phyloP scores from a whole-genome alignment of 2,329 filamentous ascomycete species.

The Botrytis porri region DNA sequence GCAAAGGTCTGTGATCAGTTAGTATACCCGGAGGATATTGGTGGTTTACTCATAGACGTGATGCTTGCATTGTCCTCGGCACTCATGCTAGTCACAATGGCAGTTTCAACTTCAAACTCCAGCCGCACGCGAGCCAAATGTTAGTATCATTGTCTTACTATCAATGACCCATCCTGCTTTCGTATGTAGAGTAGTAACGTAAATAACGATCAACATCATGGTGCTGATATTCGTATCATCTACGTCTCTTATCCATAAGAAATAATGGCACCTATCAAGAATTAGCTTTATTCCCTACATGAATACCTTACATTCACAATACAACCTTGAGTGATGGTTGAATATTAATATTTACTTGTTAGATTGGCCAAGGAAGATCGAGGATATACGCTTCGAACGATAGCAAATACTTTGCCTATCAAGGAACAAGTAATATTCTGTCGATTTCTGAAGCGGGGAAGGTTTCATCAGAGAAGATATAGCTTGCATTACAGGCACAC shows the following conservation, averaged over 20 bases:
- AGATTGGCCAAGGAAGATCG: no score
- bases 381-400: neutral
- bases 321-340: neutral
- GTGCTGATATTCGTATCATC: neutral
- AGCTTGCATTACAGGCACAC: neutral
- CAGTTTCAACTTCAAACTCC: no score
- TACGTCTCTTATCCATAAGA: neutral
- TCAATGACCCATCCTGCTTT: neutral
- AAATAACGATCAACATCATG: neutral
- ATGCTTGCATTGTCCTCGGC: neutral
- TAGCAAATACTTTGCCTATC: neutral
- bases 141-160: neutral
- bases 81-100: neutral
- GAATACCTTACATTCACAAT: neutral
- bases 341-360: neutral
- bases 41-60: neutral
- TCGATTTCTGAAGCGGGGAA: neutral
- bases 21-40: neutral
- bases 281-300: neutral
- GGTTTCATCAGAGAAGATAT: neutral
- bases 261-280: neutral
- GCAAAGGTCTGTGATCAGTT: neutral
- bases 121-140: neutral
- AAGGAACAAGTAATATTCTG: neutral
- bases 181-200: neutral